phyloP scores from a whole-genome alignment of 2,329 filamentous ascomycete species.

The Aspergillus sp. region DNA sequence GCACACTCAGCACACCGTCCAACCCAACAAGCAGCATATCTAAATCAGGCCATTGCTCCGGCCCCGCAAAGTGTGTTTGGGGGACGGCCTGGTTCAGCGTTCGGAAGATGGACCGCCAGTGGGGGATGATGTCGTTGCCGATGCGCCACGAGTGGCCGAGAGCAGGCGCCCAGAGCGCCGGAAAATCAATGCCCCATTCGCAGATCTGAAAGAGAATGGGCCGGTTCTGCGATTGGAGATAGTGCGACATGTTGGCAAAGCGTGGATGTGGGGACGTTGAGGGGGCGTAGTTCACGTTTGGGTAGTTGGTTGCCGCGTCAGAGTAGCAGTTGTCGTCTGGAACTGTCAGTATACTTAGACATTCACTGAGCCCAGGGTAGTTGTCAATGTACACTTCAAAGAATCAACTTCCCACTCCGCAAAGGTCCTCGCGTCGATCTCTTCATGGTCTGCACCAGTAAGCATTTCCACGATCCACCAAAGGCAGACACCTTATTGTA shows the following conservation, averaged over 20 bases:
- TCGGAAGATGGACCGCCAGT: constrained; percentile 57
- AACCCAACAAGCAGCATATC: constrained; percentile 61
- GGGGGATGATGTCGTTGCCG: constrained; percentile 59
- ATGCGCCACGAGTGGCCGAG: constrained; percentile 57
- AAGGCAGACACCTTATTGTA: too few relatives aligned
- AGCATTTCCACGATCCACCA: not conserved
- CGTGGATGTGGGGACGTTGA: constrained; percentile 47
- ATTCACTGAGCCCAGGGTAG: too few relatives aligned
- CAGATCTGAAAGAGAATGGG: constrained; percentile 57
- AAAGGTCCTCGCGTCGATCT: constrained; percentile 47
- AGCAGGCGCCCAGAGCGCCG: constrained; percentile 53
- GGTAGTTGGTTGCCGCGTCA: constrained; percentile 42
- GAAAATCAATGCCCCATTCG: constrained; percentile 58
- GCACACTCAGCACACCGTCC: constrained; percentile 43
- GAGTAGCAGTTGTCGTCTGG: constrained; percentile 57
- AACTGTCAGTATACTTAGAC: not conserved
- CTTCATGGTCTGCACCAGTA: constrained; percentile 45
- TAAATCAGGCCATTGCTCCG: constrained; percentile 57
- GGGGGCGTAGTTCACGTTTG: constrained; percentile 48
- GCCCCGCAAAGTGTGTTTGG: constrained; percentile 49
- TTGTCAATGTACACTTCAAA: constrained; percentile 52
- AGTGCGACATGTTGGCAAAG: constrained; percentile 54
- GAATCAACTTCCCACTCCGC: constrained; percentile 46
- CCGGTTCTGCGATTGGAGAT: constrained; percentile 46
- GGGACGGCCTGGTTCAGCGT: constrained; percentile 59